A percentile compares a stretch with the other conserved stretches of the same genome.
phyloP scores from a whole-genome alignment of 2,329 filamentous ascomycete genomes.

The Pseudogymnoascus sp. region DNA sequence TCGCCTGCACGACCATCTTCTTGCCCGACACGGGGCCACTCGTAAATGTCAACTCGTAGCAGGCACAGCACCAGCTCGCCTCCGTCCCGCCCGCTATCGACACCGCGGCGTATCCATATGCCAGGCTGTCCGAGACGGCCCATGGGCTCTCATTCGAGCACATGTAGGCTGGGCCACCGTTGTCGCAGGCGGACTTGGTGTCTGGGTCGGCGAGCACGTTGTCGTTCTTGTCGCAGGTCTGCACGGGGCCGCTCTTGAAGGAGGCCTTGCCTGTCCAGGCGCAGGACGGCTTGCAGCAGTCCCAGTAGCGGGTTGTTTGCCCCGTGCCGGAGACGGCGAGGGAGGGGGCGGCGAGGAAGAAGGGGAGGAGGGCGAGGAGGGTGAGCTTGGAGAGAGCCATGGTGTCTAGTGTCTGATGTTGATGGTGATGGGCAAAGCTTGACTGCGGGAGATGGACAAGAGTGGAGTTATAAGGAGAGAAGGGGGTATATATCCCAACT shows the following conservation, averaged over 20 bases:
- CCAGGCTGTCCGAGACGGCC: constrained; percentile 49
- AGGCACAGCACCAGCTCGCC: constrained; percentile 58
- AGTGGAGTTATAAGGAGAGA: neutral
- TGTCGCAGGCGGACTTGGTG: constrained; percentile 45
- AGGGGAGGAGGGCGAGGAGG: constrained; percentile 21
- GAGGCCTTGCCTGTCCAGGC: constrained; percentile 51
- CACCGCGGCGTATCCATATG: constrained; percentile 60
- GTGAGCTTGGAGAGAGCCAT: constrained; percentile 20
- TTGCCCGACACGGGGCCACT: constrained; percentile 47
- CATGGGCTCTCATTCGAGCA: constrained; percentile 57
- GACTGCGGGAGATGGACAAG: neutral
- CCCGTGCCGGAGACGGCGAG: constrained; percentile 20
- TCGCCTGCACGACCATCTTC: constrained; percentile 57
- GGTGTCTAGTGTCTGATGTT: constrained; percentile 6
- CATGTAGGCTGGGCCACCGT: constrained; percentile 50
- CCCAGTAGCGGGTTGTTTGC: constrained; percentile 44
- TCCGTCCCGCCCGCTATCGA: constrained; percentile 48
- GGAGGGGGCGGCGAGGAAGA: constrained; percentile 18
- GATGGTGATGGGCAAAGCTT: neutral
- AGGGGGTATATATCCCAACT: neutral
- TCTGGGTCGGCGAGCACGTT: constrained; percentile 44
- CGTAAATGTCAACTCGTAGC: constrained; percentile 47
- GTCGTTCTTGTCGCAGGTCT: constrained; percentile 48
- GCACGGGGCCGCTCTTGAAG: constrained; percentile 41
- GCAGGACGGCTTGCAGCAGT: constrained; percentile 67